These are phyloP conservation scores for Candida fluviatilis DNA, from an alignment of 805 yeast genomes.

Conservation along the genomic window DNA sequence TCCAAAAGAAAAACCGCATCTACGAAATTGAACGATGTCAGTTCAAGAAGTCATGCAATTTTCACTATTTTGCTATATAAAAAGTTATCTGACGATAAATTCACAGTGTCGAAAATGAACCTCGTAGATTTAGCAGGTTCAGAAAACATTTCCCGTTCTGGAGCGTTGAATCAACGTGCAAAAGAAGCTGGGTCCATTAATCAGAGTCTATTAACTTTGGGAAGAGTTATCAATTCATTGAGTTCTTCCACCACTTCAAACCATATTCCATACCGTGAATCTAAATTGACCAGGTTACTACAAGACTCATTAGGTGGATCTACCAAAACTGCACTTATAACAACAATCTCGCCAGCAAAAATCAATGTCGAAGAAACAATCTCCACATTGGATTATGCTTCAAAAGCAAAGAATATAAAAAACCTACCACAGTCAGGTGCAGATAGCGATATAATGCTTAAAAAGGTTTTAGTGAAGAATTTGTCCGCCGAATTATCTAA, in stretches of 20 bases:
- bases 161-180: slow-evolving; percentile 81
- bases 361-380: slow-evolving; percentile 75
- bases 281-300: slow-evolving; percentile 67
- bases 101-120: slow-evolving; percentile 62
- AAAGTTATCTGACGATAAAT: slow-evolving; percentile 17
- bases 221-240: slow-evolving; percentile 73
- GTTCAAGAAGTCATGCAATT: slow-evolving; percentile 75
- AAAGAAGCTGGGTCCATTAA: slow-evolving; percentile 93
- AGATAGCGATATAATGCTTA: slow-evolving; percentile 41
- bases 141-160: slow-evolving; percentile 83
- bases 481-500: slow-evolving; percentile 51
- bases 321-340: slow-evolving; percentile 82
- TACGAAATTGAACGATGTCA: slow-evolving; percentile 68
- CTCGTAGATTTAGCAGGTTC: slow-evolving; percentile 94
- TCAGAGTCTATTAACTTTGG: slow-evolving; percentile 81
- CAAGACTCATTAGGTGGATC: slow-evolving; percentile 86
- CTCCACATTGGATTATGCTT: slow-evolving; percentile 84
- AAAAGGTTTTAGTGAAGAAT: slow-evolving; percentile 49
- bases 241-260: slow-evolving; percentile 26
- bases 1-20: slow-evolving; percentile 61
- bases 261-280: slow-evolving; percentile 84
- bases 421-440: slow-evolving; percentile 52
- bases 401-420: slow-evolving; percentile 76
- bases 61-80: slow-evolving; percentile 60
- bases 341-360: slow-evolving; percentile 82